Percentiles rank a stretch among this genome's conserved stretches.
Evolutionary conservation across 2,329 filamentous ascomycete genomes (phyloP).

Genomic region (Botrytis cinerea): DNA sequence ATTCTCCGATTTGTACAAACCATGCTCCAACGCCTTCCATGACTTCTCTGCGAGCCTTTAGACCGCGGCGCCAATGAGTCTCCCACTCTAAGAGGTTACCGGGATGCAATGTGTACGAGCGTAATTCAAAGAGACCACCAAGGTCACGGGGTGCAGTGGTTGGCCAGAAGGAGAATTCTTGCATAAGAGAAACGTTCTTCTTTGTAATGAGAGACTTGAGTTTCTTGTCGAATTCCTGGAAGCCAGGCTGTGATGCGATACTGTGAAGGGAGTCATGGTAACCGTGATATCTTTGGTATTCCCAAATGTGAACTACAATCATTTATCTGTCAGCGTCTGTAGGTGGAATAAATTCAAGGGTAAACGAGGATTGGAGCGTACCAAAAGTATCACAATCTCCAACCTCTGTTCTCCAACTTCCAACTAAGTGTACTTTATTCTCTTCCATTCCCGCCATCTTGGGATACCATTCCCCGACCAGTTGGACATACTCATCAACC

Average conservation of each 20-base stretch:
- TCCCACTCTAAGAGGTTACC: constrained; percentile 98
- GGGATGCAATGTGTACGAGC: constrained; percentile 93
- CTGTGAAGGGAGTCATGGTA: constrained; percentile 90
- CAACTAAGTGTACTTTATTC: constrained; percentile 94
- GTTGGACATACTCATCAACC: constrained; percentile 88
- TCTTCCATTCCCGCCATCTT: constrained; percentile 79
- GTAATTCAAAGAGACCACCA: constrained; percentile 91
- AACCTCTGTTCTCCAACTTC: constrained; percentile 97
- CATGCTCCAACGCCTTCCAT: constrained; percentile 99
- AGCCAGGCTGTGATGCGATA: constrained; percentile 82
- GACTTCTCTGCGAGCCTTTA: constrained; percentile 88
- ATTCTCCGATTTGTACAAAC: constrained; percentile 97
- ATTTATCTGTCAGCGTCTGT: constrained; percentile 17
- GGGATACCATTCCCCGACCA: constrained; percentile 91
- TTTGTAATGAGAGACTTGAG: constrained; percentile 81
- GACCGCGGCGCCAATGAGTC: constrained; percentile 91
- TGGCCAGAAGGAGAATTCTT: constrained; percentile 99
- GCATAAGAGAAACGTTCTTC: constrained; percentile 92
- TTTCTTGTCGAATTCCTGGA: constrained; percentile 77
- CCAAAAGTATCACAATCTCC: constrained; percentile 96
- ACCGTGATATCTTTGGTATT: constrained; percentile 95
- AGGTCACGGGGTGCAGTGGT: constrained; percentile 87
- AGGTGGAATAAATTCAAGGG: neutral
- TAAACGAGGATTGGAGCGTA: constrained; percentile 50
- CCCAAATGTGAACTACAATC: constrained; percentile 93